Conservation (phyloP, 75 land plant genomes). For the Cunninghamia lanceolata region DNA sequence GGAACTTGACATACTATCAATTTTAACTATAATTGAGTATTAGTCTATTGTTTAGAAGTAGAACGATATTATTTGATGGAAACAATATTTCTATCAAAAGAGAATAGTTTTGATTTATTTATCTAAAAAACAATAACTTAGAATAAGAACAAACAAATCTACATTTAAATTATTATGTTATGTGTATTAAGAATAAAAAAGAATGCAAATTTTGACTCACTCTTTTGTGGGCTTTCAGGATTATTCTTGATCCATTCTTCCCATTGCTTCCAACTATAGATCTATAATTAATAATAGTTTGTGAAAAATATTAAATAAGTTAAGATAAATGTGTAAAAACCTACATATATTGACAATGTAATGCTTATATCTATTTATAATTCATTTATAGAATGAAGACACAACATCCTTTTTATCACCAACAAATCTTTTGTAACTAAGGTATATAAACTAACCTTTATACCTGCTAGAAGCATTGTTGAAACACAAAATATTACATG, state of each 20-base stretch:
- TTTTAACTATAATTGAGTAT: background rate
- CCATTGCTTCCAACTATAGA: background rate
- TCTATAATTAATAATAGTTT: background rate
- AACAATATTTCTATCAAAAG: background rate
- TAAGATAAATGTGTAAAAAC: background rate
- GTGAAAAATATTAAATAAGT: background rate
- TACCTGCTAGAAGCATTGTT: constrained; percentile 57
- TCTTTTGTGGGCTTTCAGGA: background rate
- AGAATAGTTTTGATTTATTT: background rate
- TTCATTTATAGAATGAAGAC: background rate
- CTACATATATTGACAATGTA: background rate
- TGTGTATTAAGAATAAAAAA: background rate
- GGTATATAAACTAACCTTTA: constrained; percentile 34
- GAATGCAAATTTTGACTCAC: background rate
- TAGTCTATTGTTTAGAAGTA: background rate
- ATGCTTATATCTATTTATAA: background rate
- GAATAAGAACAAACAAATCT: background rate
- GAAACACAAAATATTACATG: constrained; percentile 70
- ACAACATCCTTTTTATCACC: background rate
- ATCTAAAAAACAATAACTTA: background rate
- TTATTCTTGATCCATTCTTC: background rate
- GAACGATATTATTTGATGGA: background rate
- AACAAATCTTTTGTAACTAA: background rate
- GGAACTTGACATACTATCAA: background rate
- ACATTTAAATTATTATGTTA: no score